Percentiles rank a stretch among this genome's conserved stretches.
phyloP scores from a whole-genome alignment of 2,329 filamentous ascomycete genomes.

The Aspergillus candidus region DNA sequence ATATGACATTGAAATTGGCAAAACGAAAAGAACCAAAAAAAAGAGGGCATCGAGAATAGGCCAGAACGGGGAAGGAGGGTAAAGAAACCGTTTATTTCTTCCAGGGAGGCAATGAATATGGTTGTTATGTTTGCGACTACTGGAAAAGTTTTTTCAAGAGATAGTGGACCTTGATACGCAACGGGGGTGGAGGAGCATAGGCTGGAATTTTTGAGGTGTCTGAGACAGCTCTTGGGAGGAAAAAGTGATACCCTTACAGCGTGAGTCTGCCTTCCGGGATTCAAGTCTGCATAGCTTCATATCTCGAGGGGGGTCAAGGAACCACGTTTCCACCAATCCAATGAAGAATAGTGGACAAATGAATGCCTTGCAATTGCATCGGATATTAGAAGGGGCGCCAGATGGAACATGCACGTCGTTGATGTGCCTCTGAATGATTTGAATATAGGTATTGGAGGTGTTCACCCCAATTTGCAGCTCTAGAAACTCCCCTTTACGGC shows the following conservation, averaged over 20 bases:
- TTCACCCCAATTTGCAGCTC: constrained; percentile 27
- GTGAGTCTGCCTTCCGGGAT: constrained; percentile 35
- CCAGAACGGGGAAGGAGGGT: no score
- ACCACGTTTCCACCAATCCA: constrained; percentile 23
- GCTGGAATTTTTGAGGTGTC: constrained; percentile 36
- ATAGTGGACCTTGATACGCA: constrained; percentile 26
- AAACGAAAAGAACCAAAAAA: constrained; percentile 6
- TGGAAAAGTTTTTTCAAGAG: constrained; percentile 20
- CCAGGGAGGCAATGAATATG: no score
- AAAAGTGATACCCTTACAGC: constrained; percentile 42
- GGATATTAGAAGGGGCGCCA: constrained; percentile 26
- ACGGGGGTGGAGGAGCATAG: constrained; percentile 24
- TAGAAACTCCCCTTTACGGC: constrained; percentile 25
- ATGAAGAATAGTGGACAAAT: constrained; percentile 17
- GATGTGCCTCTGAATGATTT: constrained; percentile 18
- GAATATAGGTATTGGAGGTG: constrained; percentile 24
- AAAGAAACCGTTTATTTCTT: no score
- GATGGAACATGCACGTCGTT: constrained; percentile 17
- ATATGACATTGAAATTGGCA: constrained; percentile 1
- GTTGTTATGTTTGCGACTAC: constrained; percentile 20
- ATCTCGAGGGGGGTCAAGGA: constrained; percentile 26
- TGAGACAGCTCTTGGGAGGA: constrained; percentile 35
- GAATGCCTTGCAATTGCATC: constrained; percentile 24
- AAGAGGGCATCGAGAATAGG: constrained; percentile 6
- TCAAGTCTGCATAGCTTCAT: constrained; percentile 34